These are phyloP conservation scores for Russula vinacea DNA, from an alignment of 768 basidiomycete genomes.

Conservation along the genomic window DNA sequence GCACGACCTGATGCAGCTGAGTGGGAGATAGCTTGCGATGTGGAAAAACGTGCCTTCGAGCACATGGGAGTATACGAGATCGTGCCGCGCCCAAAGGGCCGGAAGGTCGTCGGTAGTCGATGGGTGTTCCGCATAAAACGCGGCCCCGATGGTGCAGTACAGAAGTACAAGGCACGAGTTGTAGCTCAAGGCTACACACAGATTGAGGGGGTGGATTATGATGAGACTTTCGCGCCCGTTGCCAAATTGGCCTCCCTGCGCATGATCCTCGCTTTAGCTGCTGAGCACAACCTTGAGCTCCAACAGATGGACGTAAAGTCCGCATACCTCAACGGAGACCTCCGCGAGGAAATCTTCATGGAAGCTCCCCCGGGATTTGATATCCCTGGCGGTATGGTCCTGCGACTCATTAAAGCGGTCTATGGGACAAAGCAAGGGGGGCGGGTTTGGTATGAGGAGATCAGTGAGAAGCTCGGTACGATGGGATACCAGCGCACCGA, in stretches of 20 bases:
- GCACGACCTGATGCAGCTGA: not conserved
- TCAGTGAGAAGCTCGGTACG: rapidly evolving
- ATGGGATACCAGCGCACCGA: not conserved
- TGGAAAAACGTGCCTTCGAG: not conserved
- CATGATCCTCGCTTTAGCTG: not conserved
- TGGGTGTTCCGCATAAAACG: constrained; percentile 32
- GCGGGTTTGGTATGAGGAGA: not conserved
- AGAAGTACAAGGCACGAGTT: constrained; percentile 39
- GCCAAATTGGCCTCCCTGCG: constrained; percentile 25
- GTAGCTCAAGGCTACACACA: constrained; percentile 42
- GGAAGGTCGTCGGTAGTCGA: not conserved
- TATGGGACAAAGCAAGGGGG: not conserved
- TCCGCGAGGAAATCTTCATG: constrained; percentile 9
- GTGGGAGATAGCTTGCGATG: not conserved
- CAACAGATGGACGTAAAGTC: constrained; percentile 2
- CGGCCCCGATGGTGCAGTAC: constrained; percentile 34
- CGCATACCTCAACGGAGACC: not conserved
- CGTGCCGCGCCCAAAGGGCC: not conserved
- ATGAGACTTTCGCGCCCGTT: constrained; percentile 20
- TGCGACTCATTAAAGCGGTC: not conserved
- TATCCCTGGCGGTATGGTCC: not conserved
- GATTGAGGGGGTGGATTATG: constrained; percentile 37
- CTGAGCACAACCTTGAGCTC: not conserved
- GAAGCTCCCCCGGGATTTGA: not conserved
- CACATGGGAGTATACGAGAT: constrained; percentile 5